A percentile compares a stretch with the other conserved stretches of the same genome.
Conservation (phyloP, 306 rosid genomes). For the Gleditsia sinensis region DNA sequence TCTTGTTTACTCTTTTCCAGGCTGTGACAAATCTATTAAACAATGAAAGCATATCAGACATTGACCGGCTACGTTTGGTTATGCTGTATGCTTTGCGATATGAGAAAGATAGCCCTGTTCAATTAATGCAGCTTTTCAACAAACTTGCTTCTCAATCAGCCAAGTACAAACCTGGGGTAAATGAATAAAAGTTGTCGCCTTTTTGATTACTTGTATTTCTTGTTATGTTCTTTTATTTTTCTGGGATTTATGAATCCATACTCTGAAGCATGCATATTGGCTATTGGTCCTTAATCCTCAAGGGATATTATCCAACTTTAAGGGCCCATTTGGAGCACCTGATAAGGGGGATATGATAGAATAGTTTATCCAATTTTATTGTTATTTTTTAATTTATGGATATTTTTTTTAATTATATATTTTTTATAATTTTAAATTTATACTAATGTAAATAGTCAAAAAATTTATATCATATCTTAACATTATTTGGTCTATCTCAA, state of each 20-base stretch:
- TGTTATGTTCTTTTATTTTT: background rate
- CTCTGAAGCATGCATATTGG: background rate
- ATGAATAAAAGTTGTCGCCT: constrained; percentile 7
- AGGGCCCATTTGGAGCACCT: no score
- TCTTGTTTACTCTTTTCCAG: constrained; percentile 52
- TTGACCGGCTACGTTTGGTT: constrained; percentile 77
- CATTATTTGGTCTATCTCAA: no score
- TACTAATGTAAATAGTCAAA: no score
- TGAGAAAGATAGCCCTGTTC: constrained; percentile 94
- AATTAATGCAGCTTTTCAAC: constrained; percentile 83
- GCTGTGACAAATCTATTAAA: constrained; percentile 76
- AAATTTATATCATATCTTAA: no score
- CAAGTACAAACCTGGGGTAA: constrained; percentile 83
- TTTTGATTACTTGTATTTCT: background rate
- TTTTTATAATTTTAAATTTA: no score
- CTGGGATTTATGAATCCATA: constrained; percentile 1
- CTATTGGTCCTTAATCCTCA: constrained; percentile 1
- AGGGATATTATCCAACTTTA: constrained; percentile 21
- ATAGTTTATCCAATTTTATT: no score
- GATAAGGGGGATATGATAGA: no score
- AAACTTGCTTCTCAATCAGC: constrained; percentile 78
- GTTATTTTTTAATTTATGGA: no score
- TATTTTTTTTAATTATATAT: no score
- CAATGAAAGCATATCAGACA: constrained; percentile 74
- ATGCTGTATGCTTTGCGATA: constrained; percentile 93